Evolutionary conservation across 371 early-diverging fungal species (phyloP).

Genomic region (Mortierella sp.): DNA sequence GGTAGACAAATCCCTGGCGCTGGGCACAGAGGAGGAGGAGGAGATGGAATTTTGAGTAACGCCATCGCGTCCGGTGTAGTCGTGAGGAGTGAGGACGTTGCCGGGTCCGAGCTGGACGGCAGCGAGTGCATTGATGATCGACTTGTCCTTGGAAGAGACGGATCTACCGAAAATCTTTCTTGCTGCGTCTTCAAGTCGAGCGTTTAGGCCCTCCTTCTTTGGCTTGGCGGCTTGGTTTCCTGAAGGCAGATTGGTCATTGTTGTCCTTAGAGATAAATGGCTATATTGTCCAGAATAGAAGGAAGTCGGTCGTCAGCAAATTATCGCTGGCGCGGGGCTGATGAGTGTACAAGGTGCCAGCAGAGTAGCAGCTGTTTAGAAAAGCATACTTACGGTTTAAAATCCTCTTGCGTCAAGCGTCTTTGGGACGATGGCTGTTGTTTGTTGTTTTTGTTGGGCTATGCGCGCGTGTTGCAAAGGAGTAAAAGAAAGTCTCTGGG

Average conservation of each 20-base stretch:
- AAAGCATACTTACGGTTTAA: too few species aligned
- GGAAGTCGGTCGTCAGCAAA: too few species aligned
- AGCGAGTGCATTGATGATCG: background rate
- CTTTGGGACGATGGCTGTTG: too few species aligned
- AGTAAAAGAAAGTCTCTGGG: too few species aligned
- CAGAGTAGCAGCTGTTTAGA: too few species aligned
- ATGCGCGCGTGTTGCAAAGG: too few species aligned
- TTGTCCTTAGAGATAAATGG: too few species aligned
- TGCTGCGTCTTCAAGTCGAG: background rate
- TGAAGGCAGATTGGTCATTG: background rate
- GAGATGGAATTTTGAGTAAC: background rate
- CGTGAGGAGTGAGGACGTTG: background rate
- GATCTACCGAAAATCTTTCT: background rate
- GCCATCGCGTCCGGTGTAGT: background rate
- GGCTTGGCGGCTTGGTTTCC: background rate
- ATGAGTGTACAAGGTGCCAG: too few species aligned
- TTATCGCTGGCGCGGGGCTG: too few species aligned
- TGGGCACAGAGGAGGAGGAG: background rate
- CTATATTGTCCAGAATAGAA: background rate
- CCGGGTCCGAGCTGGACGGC: background rate
- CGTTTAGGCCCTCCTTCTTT: background rate
- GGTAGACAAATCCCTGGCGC: background rate
- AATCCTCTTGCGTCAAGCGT: too few species aligned
- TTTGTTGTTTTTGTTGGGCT: too few species aligned
- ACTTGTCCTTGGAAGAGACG: background rate